These are phyloP conservation scores for Pseudoturritis turrita DNA, from an alignment of 345 rosid species.

Conservation along the genomic window DNA sequence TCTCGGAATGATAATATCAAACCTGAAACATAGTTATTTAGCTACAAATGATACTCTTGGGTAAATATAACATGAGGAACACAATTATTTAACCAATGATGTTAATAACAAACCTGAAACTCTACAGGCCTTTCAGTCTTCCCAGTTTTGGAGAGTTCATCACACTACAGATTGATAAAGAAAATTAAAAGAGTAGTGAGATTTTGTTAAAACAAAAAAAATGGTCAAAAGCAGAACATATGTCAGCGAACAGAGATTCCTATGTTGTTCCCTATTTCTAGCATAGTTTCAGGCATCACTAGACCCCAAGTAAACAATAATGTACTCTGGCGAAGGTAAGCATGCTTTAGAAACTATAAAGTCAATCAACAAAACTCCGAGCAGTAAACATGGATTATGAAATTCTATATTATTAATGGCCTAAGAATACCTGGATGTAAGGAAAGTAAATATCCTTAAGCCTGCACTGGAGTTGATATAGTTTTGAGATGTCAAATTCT, in stretches of 20 bases:
- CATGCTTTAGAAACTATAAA: not conserved
- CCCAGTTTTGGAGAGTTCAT: constrained; percentile 44
- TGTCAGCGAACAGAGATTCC: not conserved
- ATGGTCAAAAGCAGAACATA: not conserved
- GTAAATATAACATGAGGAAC: not conserved
- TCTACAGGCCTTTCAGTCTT: constrained; percentile 52
- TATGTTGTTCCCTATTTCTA: not conserved
- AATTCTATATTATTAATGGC: not conserved
- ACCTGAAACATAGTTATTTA: constrained; percentile 31
- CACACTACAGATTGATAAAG: constrained; percentile 43
- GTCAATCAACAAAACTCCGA: not conserved
- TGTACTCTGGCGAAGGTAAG: not conserved
- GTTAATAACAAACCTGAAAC: constrained; percentile 43
- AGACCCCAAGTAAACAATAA: not conserved
- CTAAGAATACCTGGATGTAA: constrained; percentile 57
- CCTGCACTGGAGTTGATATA: constrained; percentile 51
- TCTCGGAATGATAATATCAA: not conserved
- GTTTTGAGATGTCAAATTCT: constrained; percentile 32
- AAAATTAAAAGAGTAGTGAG: not conserved
- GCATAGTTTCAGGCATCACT: not conserved
- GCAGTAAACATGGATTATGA: not conserved
- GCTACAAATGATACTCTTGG: not conserved
- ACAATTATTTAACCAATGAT: not conserved
- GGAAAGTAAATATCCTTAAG: constrained; percentile 87
- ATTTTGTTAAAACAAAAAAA: not conserved